phyloP scores from a whole-genome alignment of 306 rosid species.

The Trifolium subterraneum region DNA sequence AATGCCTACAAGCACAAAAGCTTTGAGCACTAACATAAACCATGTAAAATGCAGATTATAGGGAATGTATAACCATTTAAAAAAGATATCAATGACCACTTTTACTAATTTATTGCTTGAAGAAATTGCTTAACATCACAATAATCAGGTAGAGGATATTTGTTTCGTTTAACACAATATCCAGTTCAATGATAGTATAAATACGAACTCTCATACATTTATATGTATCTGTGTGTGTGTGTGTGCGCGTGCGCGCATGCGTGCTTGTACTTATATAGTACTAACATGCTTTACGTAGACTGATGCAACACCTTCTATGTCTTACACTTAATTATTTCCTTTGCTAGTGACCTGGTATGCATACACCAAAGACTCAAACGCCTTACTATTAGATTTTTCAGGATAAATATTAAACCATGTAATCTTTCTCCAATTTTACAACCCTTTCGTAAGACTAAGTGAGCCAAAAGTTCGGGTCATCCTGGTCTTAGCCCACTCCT shows the following conservation, averaged over 20 bases:
- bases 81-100: neutral
- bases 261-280: neutral
- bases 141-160: neutral
- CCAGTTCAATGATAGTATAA: neutral
- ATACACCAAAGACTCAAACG: neutral
- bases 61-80: neutral
- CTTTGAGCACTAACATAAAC: too few relatives aligned
- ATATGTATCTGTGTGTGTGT: neutral
- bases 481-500: neutral
- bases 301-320: neutral
- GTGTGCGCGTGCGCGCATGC: too few relatives aligned
- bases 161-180: too few relatives aligned
- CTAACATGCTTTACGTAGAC: neutral
- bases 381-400: neutral
- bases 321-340: neutral
- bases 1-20: neutral
- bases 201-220: neutral
- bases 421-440: neutral
- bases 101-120: neutral
- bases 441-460: neutral
- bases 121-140: conserved; percentile 6
- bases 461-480: neutral
- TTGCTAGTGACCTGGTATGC: too few relatives aligned
- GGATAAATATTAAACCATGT: neutral
- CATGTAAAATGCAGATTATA: neutral